Evolutionary conservation across 2,329 filamentous ascomycete species (phyloP).

Genomic region (Fusarium irregulare): DNA sequence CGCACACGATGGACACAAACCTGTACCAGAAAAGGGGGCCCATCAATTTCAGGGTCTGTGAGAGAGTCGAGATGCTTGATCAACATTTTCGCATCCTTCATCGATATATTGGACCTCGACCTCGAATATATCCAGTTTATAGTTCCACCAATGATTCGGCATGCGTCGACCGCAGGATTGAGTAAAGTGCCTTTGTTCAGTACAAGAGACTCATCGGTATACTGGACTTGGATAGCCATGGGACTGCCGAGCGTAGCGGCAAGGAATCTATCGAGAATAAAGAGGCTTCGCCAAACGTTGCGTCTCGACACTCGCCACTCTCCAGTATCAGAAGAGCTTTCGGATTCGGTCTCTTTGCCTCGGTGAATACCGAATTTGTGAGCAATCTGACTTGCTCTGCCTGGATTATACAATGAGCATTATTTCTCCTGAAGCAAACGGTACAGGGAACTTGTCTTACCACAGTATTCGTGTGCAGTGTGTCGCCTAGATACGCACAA

Average conservation of each 20-base stretch:
- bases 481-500: constrained; percentile 71
- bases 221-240: constrained; percentile 69
- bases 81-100: constrained; percentile 67
- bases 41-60: constrained; percentile 59
- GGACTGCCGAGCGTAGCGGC: constrained; percentile 72
- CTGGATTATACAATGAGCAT: constrained; percentile 50
- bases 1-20: constrained; percentile 72
- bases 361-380: constrained; percentile 72
- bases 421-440: not conserved
- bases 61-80: constrained; percentile 56
- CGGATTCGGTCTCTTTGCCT: constrained; percentile 64
- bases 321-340: constrained; percentile 56
- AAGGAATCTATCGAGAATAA: constrained; percentile 72
- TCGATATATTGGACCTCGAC: constrained; percentile 67
- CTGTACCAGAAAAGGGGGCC: constrained; percentile 59
- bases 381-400: constrained; percentile 72
- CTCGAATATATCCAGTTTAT: constrained; percentile 70
- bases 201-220: constrained; percentile 61
- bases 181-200: constrained; percentile 51
- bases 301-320: constrained; percentile 60
- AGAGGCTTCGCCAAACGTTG: constrained; percentile 73
- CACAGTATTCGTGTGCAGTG: constrained; percentile 70
- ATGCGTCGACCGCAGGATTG: constrained; percentile 67
- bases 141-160: constrained; percentile 67
- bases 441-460: constrained; percentile 50